Percentiles rank a stretch among this genome's conserved stretches.
phyloP scores from a whole-genome alignment of 148 eudicot genomes.

The Talinum fruticosum region DNA sequence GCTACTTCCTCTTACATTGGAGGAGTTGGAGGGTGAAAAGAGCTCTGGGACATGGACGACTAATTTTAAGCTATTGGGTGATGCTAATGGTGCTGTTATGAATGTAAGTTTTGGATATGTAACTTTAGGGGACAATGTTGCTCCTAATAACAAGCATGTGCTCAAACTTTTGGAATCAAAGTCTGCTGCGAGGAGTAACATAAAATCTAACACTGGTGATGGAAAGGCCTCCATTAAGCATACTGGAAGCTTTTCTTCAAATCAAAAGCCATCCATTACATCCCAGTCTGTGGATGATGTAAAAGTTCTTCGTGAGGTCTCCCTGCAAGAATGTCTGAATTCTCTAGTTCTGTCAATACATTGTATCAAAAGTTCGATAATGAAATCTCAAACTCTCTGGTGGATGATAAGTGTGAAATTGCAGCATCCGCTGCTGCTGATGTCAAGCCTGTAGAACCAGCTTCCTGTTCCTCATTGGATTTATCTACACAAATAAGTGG shows the following conservation, averaged over 20 bases:
- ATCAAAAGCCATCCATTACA: conserved; percentile 29
- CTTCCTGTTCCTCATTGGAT: conserved; percentile 23
- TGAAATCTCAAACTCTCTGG: conserved; percentile 40
- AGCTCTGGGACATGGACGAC: conserved; percentile 90
- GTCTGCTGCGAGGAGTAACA: conserved; percentile 19
- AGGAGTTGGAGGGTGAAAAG: conserved; percentile 80
- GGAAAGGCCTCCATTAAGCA: conserved; percentile 31
- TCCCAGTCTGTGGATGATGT: conserved; percentile 49
- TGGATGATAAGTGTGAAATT: conserved; percentile 23
- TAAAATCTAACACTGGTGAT: conserved; percentile 34
- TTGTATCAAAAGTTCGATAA: conserved; percentile 67
- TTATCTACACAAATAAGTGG: conserved; percentile 28
- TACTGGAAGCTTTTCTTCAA: conserved; percentile 53
- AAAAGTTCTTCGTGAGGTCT: conserved; percentile 85
- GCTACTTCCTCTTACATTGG: conserved; percentile 72
- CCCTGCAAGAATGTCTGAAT: conserved; percentile 52
- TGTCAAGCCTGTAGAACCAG: conserved; percentile 31
- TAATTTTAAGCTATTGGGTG: conserved; percentile 73
- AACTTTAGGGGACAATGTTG: conserved; percentile 41
- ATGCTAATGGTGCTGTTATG: conserved; percentile 77
- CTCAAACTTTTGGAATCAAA: conserved; percentile 39
- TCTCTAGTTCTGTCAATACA: conserved; percentile 47
- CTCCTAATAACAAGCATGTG: conserved; percentile 42
- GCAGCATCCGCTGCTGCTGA: conserved; percentile 21
- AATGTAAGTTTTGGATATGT: conserved; percentile 86